Percentiles rank a stretch among this genome's conserved stretches.
These are phyloP conservation scores for Ceratobasidium sp. DNA, from an alignment of 1,284 basidiomycete genomes.

Conservation along the genomic window DNA sequence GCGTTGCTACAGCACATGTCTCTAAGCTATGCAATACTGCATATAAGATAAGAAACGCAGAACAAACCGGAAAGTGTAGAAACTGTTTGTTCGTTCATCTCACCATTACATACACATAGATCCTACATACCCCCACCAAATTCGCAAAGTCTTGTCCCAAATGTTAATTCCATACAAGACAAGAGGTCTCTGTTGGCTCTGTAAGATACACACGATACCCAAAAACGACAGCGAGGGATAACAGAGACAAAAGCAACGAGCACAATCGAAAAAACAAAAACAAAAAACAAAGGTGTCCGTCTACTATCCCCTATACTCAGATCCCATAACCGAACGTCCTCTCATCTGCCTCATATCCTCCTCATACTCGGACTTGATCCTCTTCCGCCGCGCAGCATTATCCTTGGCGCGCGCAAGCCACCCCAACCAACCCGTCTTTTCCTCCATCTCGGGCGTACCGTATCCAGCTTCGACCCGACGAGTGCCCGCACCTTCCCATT, in stretches of 20 bases:
- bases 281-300: background rate
- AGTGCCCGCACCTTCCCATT: conserved; percentile 32
- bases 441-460: conserved; percentile 23
- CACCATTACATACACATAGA: no score
- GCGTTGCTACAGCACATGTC: no score
- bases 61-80: no score
- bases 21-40: no score
- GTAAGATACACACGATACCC: conserved; percentile 1
- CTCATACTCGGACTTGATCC: conserved; percentile 35
- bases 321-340: conserved; percentile 11
- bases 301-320: conserved; percentile 29
- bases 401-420: conserved; percentile 21
- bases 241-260: background rate
- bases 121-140: no score
- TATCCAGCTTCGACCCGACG: background rate
- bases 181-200: background rate
- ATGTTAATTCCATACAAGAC: no score
- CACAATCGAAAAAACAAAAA: no score
- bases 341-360: conserved; percentile 40
- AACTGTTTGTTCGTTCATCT: no score
- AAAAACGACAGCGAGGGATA: background rate
- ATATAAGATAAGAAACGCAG: no score
- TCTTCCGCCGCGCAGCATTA: conserved; percentile 20
- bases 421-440: background rate
- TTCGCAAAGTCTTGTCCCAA: no score